Evolutionary conservation across 2,329 filamentous ascomycete species (phyloP).

Genomic region (Trichoderma guizhouense): DNA sequence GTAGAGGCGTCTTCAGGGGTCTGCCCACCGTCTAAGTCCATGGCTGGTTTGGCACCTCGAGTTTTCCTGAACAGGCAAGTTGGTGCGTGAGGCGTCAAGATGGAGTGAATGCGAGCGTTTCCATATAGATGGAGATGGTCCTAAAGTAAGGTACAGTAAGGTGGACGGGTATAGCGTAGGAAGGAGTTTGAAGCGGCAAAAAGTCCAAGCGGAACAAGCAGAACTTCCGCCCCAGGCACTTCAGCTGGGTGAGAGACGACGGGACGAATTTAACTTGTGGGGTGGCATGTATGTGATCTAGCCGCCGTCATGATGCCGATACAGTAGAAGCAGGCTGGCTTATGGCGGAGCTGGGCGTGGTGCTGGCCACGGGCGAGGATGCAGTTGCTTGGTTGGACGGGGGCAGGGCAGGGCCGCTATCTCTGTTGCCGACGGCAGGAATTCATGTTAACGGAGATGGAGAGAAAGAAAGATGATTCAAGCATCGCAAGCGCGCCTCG

Average conservation of each 20-base stretch:
- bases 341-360: neutral
- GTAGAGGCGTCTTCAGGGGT: constrained; percentile 46
- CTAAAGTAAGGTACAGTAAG: neutral
- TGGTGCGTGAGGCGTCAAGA: constrained; percentile 9
- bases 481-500: neutral
- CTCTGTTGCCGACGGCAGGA: neutral
- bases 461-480: neutral
- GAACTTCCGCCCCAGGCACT: neutral
- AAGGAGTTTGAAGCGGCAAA: neutral
- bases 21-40: constrained; percentile 42
- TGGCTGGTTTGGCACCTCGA: constrained; percentile 20
- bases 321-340: neutral
- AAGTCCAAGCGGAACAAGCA: neutral
- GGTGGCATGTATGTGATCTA: neutral
- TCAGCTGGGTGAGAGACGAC: neutral
- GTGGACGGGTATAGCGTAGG: neutral
- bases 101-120: neutral
- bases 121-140: neutral
- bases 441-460: neutral
- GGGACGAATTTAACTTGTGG: neutral
- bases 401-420: neutral
- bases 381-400: neutral
- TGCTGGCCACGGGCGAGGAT: neutral
- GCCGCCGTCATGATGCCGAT: neutral
- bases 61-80: constrained; percentile 17